A percentile compares a stretch with the other conserved stretches of the same genome.
phyloP scores from a whole-genome alignment of 148 eudicot species.

The Rhododendron kiyosumense region DNA sequence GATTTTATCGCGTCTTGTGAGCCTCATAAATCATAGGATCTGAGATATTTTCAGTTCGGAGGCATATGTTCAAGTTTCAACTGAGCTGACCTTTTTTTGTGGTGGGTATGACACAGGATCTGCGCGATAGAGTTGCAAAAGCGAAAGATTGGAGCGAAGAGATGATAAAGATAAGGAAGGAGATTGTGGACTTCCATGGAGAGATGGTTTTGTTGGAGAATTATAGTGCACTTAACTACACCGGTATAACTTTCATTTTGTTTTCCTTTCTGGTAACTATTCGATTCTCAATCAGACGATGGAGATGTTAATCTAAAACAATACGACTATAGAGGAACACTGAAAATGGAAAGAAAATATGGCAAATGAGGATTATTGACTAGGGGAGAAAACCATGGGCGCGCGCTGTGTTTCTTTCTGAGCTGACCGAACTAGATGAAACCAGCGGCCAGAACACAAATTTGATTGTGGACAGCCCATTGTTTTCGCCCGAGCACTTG shows the following conservation, averaged over 20 bases:
- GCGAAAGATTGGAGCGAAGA: conserved; percentile 41
- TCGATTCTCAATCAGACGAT: background rate
- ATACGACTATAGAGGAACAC: background rate
- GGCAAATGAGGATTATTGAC: background rate
- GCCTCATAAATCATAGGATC: background rate
- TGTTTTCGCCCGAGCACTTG: background rate
- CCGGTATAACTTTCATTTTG: conserved; percentile 37
- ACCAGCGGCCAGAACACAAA: background rate
- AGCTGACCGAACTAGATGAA: background rate
- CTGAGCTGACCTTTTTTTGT: background rate
- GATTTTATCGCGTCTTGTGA: background rate
- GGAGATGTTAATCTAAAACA: background rate
- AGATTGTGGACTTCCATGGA: conserved; percentile 80
- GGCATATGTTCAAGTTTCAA: background rate
- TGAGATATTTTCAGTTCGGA: background rate
- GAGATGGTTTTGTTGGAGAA: conserved; percentile 86
- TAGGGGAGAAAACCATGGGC: background rate
- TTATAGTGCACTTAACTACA: conserved; percentile 75
- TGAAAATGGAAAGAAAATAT: background rate
- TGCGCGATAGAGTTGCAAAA: conserved; percentile 59
- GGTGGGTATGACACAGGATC: conserved; percentile 34
- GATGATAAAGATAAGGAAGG: conserved; percentile 55
- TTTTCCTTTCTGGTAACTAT: background rate
- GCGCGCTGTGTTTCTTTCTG: background rate
- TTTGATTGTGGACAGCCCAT: background rate